Evolutionary conservation across 257 asterid species (phyloP).

Genomic region (Ilex asprella): DNA sequence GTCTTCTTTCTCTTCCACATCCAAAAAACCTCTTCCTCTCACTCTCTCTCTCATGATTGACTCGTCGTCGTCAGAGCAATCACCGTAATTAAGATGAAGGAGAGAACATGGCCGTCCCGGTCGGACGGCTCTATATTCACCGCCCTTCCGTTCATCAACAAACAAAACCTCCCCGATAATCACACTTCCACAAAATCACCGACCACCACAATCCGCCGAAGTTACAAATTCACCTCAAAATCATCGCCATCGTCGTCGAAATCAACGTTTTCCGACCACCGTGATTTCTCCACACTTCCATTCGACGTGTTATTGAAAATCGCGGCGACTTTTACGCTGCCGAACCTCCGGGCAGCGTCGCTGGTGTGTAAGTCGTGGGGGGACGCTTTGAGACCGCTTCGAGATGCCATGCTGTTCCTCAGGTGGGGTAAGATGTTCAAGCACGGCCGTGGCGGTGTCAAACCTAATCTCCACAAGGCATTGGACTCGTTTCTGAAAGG

Average conservation of each 20-base stretch:
- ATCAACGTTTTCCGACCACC: not conserved
- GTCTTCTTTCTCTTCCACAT: not conserved
- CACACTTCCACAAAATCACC: not conserved
- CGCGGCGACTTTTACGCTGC: constrained; percentile 43
- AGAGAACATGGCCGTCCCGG: constrained; percentile 35
- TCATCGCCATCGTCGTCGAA: constrained; percentile 13
- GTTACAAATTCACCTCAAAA: constrained; percentile 10
- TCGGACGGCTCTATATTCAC: constrained; percentile 33
- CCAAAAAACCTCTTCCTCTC: not conserved
- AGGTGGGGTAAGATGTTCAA: constrained; percentile 65
- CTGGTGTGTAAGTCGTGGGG: constrained; percentile 78
- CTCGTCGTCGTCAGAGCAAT: not conserved
- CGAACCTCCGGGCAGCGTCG: constrained; percentile 61
- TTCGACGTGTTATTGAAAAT: constrained; percentile 47
- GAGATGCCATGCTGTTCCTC: constrained; percentile 57
- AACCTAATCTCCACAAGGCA: constrained; percentile 43
- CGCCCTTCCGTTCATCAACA: constrained; percentile 22
- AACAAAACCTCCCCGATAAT: constrained; percentile 21
- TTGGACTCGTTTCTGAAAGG: constrained; percentile 62
- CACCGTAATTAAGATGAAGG: constrained; percentile 24
- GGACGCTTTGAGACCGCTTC: constrained; percentile 67
- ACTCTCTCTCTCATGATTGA: too few relatives aligned
- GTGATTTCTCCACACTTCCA: constrained; percentile 56
- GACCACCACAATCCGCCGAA: not conserved
- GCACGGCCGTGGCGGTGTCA: constrained; percentile 70